Evolutionary conservation across 164 flowering plant genomes (phyloP), one percentile per base, ranked within the genome.

Genomic region (grape (Vitis vinifera)): DNA sequence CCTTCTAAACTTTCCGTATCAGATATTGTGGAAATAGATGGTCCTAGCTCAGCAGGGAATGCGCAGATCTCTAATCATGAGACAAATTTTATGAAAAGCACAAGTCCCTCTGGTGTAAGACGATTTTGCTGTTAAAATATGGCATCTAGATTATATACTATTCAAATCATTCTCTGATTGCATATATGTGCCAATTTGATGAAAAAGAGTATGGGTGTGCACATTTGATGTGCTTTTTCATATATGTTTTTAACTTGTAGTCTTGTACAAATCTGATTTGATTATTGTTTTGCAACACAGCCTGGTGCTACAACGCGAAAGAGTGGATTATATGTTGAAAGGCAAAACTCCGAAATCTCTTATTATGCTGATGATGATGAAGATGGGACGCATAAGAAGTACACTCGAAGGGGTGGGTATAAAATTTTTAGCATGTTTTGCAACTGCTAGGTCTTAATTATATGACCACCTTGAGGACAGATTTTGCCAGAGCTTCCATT

Each of bases 281-380:
- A 31, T 67, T 66, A 1, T 64, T 72, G 47, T 62, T 15, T 10
- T 67, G 63, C 51, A 69, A 79, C 48, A 17, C 88, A 96, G 98
- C 92, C 92, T 64, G 90, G 88, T 71, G 94, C 98, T 37, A 88
- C 94, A 67, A 89, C 98, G 23, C 75, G 98, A 63, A 93, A 93
- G 77, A 78, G 73, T 71, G 76, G 83, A 75, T 10, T 68, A 51
- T 74, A 78, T 76, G 87, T 80, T 55, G 99, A 96, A 15, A 81
- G 92, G 75, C 97, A 91, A 72, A 87, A 85, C 76, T 91, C 99
- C 17, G 98, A 92, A 76, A 76, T 85, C n/a, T 87, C 86, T 65
- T 93, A 96, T 82, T 92, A 83, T 81, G 97, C 95, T 0, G 99
- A 96, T 75, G 98, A 96, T 75, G 98, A 96, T 83, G 99, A 96